These are phyloP conservation scores for Jimgerdemannia flammicorona DNA, from an alignment of 192 early-diverging fungal genomes.

Conservation along the genomic window DNA sequence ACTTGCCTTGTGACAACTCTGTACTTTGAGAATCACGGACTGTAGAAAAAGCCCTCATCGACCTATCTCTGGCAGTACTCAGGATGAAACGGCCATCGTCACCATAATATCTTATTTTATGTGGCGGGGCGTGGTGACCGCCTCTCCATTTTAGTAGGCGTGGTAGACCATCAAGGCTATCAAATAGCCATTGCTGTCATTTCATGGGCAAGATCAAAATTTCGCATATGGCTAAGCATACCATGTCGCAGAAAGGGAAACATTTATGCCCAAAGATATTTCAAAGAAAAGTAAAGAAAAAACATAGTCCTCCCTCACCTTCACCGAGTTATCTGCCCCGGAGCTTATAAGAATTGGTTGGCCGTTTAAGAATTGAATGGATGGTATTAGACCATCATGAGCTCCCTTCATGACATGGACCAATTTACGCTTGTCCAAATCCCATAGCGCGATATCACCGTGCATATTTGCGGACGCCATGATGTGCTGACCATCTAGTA, in stretches of 20 bases:
- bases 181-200: constrained; percentile 89
- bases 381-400: constrained; percentile 75
- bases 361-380: constrained; percentile 74
- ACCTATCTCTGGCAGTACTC: constrained; percentile 78
- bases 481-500: constrained; percentile 67
- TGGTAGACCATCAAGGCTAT: constrained; percentile 73
- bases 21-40: constrained; percentile 80
- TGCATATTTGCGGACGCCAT: constrained; percentile 89
- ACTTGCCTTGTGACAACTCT: constrained; percentile 80
- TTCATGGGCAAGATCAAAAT: no score
- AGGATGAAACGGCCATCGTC: constrained; percentile 70
- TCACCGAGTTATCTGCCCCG: constrained; percentile 87
- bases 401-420: constrained; percentile 81
- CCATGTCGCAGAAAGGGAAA: no score
- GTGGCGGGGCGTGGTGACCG: constrained; percentile 87
- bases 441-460: constrained; percentile 93
- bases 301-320: constrained; percentile 34
- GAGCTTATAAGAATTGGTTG: constrained; percentile 88
- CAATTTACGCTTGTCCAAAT: constrained; percentile 73
- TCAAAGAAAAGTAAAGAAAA: background rate
- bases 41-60: constrained; percentile 78
- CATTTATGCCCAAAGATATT: no score
- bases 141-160: constrained; percentile 78
- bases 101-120: constrained; percentile 74
- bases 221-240: no score